Conservation (phyloP, 1,139 yeast genomes). For the Sugiyamaella neomexicana region DNA sequence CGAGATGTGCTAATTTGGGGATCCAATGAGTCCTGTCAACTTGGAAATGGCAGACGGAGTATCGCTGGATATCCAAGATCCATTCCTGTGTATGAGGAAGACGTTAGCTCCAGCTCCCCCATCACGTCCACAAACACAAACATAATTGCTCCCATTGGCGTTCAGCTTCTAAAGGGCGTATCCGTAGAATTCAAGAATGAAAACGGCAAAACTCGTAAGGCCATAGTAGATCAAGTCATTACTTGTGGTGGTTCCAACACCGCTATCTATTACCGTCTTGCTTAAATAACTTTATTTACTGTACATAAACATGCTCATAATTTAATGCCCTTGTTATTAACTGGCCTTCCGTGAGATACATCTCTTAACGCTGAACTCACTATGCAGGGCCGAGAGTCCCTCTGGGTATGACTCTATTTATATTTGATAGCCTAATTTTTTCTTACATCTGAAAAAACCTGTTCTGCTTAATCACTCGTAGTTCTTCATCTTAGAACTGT, state of each 20-base stretch:
- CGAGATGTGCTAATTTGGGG: slow-evolving; percentile 79
- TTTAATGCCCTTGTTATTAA: no score
- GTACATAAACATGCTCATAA: slow-evolving; percentile 1
- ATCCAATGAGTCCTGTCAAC: slow-evolving; percentile 75
- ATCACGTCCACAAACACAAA: no score
- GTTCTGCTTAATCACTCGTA: no score
- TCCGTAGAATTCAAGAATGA: slow-evolving; percentile 26
- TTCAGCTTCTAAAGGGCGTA: slow-evolving; percentile 2
- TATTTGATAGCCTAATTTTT: no score
- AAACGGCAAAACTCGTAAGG: slow-evolving; percentile 30
- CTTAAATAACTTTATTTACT: neutral
- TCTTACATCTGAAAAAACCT: no score
- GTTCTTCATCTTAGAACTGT: no score
- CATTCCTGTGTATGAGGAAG: slow-evolving; percentile 46
- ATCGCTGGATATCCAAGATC: slow-evolving; percentile 62
- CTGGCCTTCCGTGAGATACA: no score
- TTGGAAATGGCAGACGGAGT: slow-evolving; percentile 75
- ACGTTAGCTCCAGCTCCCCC: slow-evolving; percentile 7
- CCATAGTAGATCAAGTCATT: slow-evolving; percentile 53
- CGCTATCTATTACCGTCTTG: slow-evolving; percentile 53
- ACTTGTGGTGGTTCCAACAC: slow-evolving; percentile 64
- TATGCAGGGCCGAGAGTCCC: no score
- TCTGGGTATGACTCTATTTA: no score
- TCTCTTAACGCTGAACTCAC: no score
- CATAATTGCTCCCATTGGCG: neutral